Percentiles rank a stretch among this genome's conserved stretches.
These are phyloP conservation scores for Sugiyamaella floridensis DNA, from an alignment of 805 yeast species.

Conservation along the genomic window DNA sequence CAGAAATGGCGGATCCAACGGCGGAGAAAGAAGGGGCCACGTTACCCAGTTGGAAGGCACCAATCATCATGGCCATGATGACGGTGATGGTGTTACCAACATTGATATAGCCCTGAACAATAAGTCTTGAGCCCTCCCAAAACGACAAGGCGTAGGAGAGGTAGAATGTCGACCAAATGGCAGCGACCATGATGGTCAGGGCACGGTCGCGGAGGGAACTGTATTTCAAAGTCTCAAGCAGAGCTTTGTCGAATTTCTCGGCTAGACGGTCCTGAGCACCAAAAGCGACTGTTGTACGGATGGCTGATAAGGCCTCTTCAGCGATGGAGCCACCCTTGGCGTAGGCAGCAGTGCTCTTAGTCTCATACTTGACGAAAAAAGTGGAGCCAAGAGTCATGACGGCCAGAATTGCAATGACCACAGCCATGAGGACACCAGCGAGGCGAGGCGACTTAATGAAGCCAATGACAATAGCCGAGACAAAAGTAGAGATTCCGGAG, in stretches of 20 bases:
- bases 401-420: conserved; percentile 28
- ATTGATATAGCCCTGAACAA: conserved; percentile 27
- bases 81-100: conserved; percentile 34
- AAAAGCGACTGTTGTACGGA: conserved; percentile 37
- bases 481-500: conserved; percentile 34
- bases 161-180: conserved; percentile 34
- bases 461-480: conserved; percentile 34
- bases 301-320: conserved; percentile 37
- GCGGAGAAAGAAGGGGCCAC: conserved; percentile 36
- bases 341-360: conserved; percentile 22
- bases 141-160: conserved; percentile 35
- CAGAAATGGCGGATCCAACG: conserved; percentile 35
- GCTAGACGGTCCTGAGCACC: conserved; percentile 35
- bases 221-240: conserved; percentile 23
- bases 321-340: conserved; percentile 34
- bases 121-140: conserved; percentile 38
- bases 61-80: conserved; percentile 36
- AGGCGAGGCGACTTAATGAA: conserved; percentile 33
- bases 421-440: conserved; percentile 31
- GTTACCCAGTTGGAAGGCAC: conserved; percentile 37
- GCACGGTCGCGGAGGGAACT: conserved; percentile 25
- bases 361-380: conserved; percentile 27
- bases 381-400: conserved; percentile 28
- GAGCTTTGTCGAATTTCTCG: conserved; percentile 27
- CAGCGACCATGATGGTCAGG: conserved; percentile 31